These are phyloP conservation scores for Ascosphaera apis DNA, from an alignment of 2,329 filamentous ascomycete species.

Conservation along the genomic window DNA sequence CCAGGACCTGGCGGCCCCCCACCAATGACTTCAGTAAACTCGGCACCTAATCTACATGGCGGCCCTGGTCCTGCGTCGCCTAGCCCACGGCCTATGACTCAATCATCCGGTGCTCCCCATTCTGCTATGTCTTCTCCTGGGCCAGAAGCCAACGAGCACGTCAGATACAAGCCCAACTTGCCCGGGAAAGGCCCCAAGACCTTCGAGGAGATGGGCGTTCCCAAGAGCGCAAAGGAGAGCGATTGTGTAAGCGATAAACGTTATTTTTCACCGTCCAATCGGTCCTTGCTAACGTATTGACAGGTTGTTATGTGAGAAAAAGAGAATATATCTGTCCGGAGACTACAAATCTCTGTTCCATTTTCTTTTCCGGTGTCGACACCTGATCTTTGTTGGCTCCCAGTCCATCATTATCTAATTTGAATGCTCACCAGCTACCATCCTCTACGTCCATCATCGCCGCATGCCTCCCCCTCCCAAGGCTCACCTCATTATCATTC, in stretches of 20 bases:
- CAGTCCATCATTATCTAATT: too few relatives aligned
- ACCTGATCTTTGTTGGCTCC: background rate
- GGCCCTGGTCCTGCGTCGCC: too few relatives aligned
- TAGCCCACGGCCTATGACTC: too few relatives aligned
- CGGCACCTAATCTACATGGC: too few relatives aligned
- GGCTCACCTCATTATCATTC: too few relatives aligned
- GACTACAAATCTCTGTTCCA: slow-evolving; percentile 1
- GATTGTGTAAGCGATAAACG: slow-evolving; percentile 58
- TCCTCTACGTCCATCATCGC: too few relatives aligned
- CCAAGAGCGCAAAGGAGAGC: slow-evolving; percentile 55
- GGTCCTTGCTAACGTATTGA: slow-evolving; percentile 1
- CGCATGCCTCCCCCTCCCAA: too few relatives aligned
- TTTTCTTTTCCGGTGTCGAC: slow-evolving; percentile 1
- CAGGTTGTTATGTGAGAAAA: slow-evolving; percentile 10
- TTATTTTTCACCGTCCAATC: background rate
- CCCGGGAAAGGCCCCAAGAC: slow-evolving; percentile 67
- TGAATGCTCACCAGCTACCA: too few relatives aligned
- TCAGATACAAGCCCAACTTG: slow-evolving; percentile 9
- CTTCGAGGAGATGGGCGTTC: slow-evolving; percentile 96
- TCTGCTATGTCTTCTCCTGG: slow-evolving; percentile 42
- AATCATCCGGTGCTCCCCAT: too few relatives aligned
- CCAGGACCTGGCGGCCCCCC: too few relatives aligned
- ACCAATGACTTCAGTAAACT: too few relatives aligned
- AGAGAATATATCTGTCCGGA: background rate
- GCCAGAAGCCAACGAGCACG: slow-evolving; percentile 9